These are phyloP conservation scores for Pythium grandisporangium DNA, from an alignment of 352 stramenopile genomes.

Conservation along the genomic window DNA sequence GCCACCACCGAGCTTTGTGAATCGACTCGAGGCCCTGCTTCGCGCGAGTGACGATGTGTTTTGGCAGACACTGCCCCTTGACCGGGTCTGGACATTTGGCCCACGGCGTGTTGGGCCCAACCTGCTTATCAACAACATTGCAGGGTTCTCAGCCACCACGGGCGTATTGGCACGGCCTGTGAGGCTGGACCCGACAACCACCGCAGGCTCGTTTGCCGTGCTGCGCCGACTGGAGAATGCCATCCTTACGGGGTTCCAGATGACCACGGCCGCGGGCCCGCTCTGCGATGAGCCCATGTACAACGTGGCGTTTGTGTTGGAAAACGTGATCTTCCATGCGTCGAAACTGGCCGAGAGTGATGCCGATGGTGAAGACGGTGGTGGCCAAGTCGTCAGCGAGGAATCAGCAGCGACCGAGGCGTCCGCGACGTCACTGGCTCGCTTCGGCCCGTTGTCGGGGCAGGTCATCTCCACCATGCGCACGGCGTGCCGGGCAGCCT, in stretches of 20 bases:
- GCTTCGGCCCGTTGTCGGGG: slow-evolving; percentile 65
- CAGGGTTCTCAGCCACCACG: slow-evolving; percentile 17
- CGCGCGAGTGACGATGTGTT: slow-evolving; percentile 33
- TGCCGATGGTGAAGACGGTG: slow-evolving; percentile 10
- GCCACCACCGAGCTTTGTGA: slow-evolving; percentile 14
- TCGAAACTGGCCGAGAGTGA: slow-evolving; percentile 1
- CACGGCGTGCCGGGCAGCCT: slow-evolving; percentile 56
- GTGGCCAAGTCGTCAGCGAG: neutral
- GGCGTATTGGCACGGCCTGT: slow-evolving; percentile 7
- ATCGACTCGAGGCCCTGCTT: slow-evolving; percentile 37
- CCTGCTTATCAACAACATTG: slow-evolving; percentile 70
- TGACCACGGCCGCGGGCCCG: slow-evolving; percentile 69
- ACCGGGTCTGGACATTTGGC: slow-evolving; percentile 67
- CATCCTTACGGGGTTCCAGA: slow-evolving; percentile 78
- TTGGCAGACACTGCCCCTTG: slow-evolving; percentile 35
- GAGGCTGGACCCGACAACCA: neutral
- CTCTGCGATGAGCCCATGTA: slow-evolving; percentile 88
- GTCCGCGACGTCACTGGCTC: slow-evolving; percentile 3
- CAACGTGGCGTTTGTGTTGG: slow-evolving; percentile 84
- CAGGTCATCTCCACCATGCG: slow-evolving; percentile 80
- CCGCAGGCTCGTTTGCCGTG: slow-evolving; percentile 2
- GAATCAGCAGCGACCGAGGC: neutral
- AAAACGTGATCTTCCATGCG: slow-evolving; percentile 54
- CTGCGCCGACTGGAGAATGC: slow-evolving; percentile 70
- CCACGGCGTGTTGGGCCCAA: slow-evolving; percentile 67